phyloP scores from a whole-genome alignment of 2,329 filamentous ascomycete genomes.

The Sporothrix dimorphospora region DNA sequence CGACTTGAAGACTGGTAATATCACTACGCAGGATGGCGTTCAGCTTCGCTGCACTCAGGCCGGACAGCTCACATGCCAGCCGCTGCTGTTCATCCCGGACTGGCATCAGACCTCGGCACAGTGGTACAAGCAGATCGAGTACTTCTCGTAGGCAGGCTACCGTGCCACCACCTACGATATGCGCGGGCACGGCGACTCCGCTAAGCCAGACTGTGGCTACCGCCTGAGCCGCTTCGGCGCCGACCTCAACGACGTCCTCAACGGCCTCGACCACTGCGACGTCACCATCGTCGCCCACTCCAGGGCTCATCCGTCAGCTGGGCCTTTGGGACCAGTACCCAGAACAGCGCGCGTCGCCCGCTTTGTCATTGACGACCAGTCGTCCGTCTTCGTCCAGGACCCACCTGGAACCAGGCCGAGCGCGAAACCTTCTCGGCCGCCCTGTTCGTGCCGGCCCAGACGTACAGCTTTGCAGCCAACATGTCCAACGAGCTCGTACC shows the following conservation, averaged over 20 bases:
- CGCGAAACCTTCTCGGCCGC: background rate
- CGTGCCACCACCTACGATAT: background rate
- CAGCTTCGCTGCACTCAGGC: slow-evolving; percentile 1
- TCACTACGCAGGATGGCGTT: background rate
- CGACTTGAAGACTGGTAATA: background rate
- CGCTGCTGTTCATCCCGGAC: background rate
- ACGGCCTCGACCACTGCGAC: background rate
- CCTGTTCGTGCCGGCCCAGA: background rate
- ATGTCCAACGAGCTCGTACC: slow-evolving; percentile 5
- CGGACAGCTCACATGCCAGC: background rate
- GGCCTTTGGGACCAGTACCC: background rate
- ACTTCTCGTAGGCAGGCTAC: background rate
- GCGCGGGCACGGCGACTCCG: background rate
- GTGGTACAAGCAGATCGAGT: background rate
- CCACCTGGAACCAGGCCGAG: background rate
- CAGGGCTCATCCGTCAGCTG: background rate
- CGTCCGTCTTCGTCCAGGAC: background rate
- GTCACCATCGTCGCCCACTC: background rate
- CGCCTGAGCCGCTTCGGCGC: background rate
- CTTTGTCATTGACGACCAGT: slow-evolving; percentile 1
- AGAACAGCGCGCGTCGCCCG: background rate
- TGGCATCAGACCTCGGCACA: background rate
- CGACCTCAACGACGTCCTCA: background rate
- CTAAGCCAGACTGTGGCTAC: slow-evolving; percentile 1
- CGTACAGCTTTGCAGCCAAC: background rate